Base-by-base conservation (phyloP, 495 filamentous ascomycete species). In the Penicillium canariense region DNA sequence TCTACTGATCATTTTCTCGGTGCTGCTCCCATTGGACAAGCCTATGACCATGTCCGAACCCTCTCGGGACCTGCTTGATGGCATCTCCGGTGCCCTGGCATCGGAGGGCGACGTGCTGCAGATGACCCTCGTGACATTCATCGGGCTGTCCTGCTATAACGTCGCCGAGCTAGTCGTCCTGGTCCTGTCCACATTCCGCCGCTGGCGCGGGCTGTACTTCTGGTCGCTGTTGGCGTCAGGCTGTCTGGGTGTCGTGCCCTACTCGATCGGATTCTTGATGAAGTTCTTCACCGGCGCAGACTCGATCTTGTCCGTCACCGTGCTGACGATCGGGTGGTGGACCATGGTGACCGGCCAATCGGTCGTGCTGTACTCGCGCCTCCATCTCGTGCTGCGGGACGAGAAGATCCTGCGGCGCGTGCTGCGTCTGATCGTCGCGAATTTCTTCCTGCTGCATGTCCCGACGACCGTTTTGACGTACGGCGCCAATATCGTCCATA, bases 271-370 rank as follows among this genome's bases (percentile, higher is more conserved):
- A 2, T 80, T 80, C 58, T 54, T 80, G 26, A 59, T 82, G 49
- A 80, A 80, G 28, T 81, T 79, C 58, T 80, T 82, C 55, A 74
- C 67, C 1, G 15, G 28, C 0, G 62, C 66, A 15, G 63, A 66
- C 50, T 69, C 65, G 1, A 60, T 68, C 10, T 23, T 77, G 0
- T 75, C 75, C 0, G 72, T 79, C 1, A 75, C 72, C 0, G 62
- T 81, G 8, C 65, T 80, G 32, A 77, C 73, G 6, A 54, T 81
- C 36, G 78, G 78, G 8, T 81, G 78, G 78, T 81, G 78, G 68
- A 65, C 62, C 7, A 81, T 82, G 79, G 76, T 81, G 0, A 80
- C 77, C 0, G 77, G 78, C 2, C 78, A 81, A 59, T 73, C 77
- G 0, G 54, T 80, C 5, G 78, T 81, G 17, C 65, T 81, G 9